Evolutionary conservation across 495 filamentous ascomycete genomes (phyloP).

Genomic region (Talaromyces liani): DNA sequence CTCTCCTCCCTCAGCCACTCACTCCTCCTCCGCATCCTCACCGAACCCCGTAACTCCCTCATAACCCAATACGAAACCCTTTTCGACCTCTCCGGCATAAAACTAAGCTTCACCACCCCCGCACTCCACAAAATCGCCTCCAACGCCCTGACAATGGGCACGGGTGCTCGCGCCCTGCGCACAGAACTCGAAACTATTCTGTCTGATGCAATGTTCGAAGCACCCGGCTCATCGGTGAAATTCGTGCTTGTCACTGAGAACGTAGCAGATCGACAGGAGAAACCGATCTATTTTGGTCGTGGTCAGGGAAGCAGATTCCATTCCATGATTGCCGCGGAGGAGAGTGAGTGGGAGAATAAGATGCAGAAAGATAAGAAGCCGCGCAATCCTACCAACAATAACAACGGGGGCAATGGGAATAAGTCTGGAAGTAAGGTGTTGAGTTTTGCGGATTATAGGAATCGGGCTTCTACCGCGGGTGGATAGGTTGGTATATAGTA

Average conservation of each 20-base stretch:
- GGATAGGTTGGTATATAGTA: neutral
- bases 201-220: constrained; percentile 85
- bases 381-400: constrained; percentile 22
- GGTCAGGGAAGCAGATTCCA: constrained; percentile 55
- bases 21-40: constrained; percentile 79
- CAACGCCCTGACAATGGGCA: constrained; percentile 66
- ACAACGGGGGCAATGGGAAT: neutral
- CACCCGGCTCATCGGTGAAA: constrained; percentile 63
- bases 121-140: constrained; percentile 75
- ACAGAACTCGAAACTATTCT: constrained; percentile 86
- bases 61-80: constrained; percentile 78
- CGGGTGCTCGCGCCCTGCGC: constrained; percentile 78
- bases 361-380: constrained; percentile 24
- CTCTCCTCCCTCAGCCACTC: constrained; percentile 72
- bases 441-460: constrained; percentile 52
- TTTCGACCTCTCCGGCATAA: constrained; percentile 75
- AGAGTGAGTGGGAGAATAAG: constrained; percentile 54
- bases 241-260: constrained; percentile 71
- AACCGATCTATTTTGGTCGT: constrained; percentile 53
- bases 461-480: constrained; percentile 21
- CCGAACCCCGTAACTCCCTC: constrained; percentile 82
- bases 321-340: constrained; percentile 51
- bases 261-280: constrained; percentile 57
- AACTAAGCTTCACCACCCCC: constrained; percentile 72
- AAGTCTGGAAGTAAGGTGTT: constrained; percentile 13